Base-by-base conservation (phyloP, 2,329 filamentous ascomycete species). In the Claviceps sp. region DNA sequence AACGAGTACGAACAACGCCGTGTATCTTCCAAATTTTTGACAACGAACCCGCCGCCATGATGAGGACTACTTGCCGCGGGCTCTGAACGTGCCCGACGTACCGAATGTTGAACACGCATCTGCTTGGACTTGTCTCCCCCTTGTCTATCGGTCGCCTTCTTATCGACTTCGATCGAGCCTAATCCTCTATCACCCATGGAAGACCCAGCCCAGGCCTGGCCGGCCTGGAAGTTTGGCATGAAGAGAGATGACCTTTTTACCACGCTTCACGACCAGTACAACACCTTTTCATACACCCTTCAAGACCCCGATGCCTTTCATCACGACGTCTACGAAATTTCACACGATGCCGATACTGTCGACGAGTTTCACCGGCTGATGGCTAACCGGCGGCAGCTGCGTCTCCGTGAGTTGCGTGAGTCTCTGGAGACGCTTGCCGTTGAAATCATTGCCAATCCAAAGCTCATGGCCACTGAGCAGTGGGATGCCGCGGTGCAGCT, bases 161-260 rank as follows among this genome's bases (percentile, higher is more conserved):
- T 49, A 49, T 43, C 52, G 34, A 52, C 16, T 26, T 30, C 18
- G 30, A 40, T 22, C 3, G 30, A 42, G 45, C n/a, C 24, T 48
- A 40, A 3, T 37, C 18, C 6, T 22, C 5, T 34, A 26, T 14
- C 8, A 16, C 48, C 59, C 55, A 81, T 81, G 78, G 76, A 80
- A 65, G 77, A 79, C 52, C 71, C 70, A 36, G 69, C 65, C 57
- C 69, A 65, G 62, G 68, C 71, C 58, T 81, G 78, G 78, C 78
- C 78, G 44, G 72, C 74, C 59, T 81, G 78, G 77, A 81, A 81
- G 64, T 81, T 81, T 69, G 77, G 76, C 61, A 73, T 81, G 72
- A 79, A 77, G 70, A 72, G 72, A 61, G 72, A 74, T 52, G 77
- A 79, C 60, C 74, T 81, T 64, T 74, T 74, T 62, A 75, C 73